These are phyloP conservation scores for Globisporangium apiculatum DNA, from an alignment of 352 stramenopile genomes.

Conservation along the genomic window DNA sequence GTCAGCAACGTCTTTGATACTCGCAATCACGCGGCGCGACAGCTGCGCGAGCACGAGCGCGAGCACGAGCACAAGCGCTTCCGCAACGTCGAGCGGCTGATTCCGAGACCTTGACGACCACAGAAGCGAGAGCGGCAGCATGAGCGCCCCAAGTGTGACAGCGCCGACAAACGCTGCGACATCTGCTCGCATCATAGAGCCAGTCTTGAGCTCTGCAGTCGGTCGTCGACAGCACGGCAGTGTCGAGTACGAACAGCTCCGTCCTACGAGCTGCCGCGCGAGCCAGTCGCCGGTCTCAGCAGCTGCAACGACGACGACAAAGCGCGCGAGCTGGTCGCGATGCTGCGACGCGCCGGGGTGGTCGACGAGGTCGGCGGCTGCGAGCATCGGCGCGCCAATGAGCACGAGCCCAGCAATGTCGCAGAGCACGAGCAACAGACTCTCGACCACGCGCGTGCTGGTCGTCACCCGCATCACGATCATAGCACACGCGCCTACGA, in stretches of 20 bases:
- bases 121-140: slow-evolving; percentile 25
- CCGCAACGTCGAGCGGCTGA: slow-evolving; percentile 18
- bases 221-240: slow-evolving; percentile 19
- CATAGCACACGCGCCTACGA: slow-evolving; percentile 27
- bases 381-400: slow-evolving; percentile 27
- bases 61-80: slow-evolving; percentile 36
- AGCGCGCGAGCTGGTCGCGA: slow-evolving; percentile 35
- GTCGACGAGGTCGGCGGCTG: slow-evolving; percentile 36
- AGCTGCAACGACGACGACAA: slow-evolving; percentile 37
- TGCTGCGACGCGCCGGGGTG: slow-evolving; percentile 22
- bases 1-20: slow-evolving; percentile 35
- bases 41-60: slow-evolving; percentile 32
- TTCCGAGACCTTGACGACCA: slow-evolving; percentile 3
- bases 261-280: slow-evolving; percentile 1
- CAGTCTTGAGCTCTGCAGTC: slow-evolving; percentile 12
- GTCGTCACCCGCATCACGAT: slow-evolving; percentile 43
- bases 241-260: slow-evolving; percentile 7
- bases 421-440: slow-evolving; percentile 29
- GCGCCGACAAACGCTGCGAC: slow-evolving; percentile 27
- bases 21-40: slow-evolving; percentile 26
- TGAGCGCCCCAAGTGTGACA: slow-evolving; percentile 22
- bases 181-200: slow-evolving; percentile 4
- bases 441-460: slow-evolving; percentile 43
- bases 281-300: slow-evolving; percentile 25
- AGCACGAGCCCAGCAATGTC: slow-evolving; percentile 29